Conservation (phyloP, 805 yeast genomes). For the Yamadazyma kitorensis region DNA sequence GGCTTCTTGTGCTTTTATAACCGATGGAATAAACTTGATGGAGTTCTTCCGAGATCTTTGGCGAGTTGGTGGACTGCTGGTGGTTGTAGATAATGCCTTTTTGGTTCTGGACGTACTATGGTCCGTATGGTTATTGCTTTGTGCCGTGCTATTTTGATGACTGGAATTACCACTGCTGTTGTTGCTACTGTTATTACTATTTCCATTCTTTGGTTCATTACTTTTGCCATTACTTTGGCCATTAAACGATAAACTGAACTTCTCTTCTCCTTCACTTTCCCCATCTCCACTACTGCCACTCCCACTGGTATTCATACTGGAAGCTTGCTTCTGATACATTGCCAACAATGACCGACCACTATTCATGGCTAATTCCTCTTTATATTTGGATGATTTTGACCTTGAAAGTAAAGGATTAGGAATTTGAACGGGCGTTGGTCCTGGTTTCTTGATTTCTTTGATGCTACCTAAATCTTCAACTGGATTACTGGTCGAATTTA, state of each 20-base stretch:
- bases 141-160: background rate
- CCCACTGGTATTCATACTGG: constrained; percentile 1
- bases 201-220: background rate
- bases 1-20: constrained; percentile 8
- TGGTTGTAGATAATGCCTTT: background rate
- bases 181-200: constrained; percentile 1
- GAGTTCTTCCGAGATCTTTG: constrained; percentile 24
- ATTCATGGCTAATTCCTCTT: constrained; percentile 13
- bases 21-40: constrained; percentile 30
- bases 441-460: constrained; percentile 14
- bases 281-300: constrained; percentile 1
- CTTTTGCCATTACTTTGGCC: constrained; percentile 1
- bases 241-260: constrained; percentile 14
- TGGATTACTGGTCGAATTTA: background rate
- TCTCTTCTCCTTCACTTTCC: constrained; percentile 12
- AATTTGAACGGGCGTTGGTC: constrained; percentile 4
- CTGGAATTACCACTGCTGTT: background rate
- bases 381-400: constrained; percentile 21
- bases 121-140: background rate
- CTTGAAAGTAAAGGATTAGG: constrained; percentile 16
- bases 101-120: background rate
- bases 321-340: constrained; percentile 11
- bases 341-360: constrained; percentile 14
- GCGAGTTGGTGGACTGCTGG: background rate
- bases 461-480: constrained; percentile 21